phyloP scores from a whole-genome alignment of 768 basidiomycete species.

The Pholiota molesta region DNA sequence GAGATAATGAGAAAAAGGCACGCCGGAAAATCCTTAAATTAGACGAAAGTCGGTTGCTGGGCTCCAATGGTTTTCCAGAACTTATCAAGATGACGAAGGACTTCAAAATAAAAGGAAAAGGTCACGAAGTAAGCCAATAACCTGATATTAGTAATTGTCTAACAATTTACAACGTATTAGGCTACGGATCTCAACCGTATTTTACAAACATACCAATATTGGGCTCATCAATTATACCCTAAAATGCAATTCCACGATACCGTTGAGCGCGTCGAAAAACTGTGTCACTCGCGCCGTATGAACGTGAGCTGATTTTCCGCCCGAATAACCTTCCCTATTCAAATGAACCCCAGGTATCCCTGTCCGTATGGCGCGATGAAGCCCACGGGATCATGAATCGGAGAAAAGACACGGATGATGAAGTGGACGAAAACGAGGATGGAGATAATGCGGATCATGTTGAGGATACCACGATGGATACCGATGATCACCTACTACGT shows the following conservation, averaged over 20 bases:
- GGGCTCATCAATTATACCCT: constrained; percentile 93
- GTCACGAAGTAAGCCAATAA: constrained; percentile 72
- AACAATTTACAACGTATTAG: constrained; percentile 40
- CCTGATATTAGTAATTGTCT: background rate
- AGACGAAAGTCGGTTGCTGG: constrained; percentile 77
- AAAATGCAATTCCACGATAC: constrained; percentile 88
- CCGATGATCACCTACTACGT: constrained; percentile 14
- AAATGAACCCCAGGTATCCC: constrained; percentile 49
- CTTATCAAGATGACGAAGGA: constrained; percentile 76
- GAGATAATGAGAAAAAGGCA: constrained; percentile 43
- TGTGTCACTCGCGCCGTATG: constrained; percentile 87
- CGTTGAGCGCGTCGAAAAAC: constrained; percentile 80
- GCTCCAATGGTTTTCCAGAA: constrained; percentile 74
- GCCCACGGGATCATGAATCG: constrained; percentile 36
- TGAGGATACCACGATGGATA: constrained; percentile 17
- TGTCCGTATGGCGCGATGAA: constrained; percentile 82
- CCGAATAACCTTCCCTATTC: background rate
- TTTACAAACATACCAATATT: constrained; percentile 87
- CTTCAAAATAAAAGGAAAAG: constrained; percentile 86
- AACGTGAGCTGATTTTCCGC: constrained; percentile 53
- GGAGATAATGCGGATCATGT: constrained; percentile 18
- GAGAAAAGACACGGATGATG: constrained; percentile 22
- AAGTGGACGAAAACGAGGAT: constrained; percentile 24
- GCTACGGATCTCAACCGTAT: constrained; percentile 79
- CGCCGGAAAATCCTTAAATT: constrained; percentile 59